Evolutionary conservation across 176 grass and related monocot genomes (phyloP).

Genomic region (Saccharum spontaneum): DNA sequence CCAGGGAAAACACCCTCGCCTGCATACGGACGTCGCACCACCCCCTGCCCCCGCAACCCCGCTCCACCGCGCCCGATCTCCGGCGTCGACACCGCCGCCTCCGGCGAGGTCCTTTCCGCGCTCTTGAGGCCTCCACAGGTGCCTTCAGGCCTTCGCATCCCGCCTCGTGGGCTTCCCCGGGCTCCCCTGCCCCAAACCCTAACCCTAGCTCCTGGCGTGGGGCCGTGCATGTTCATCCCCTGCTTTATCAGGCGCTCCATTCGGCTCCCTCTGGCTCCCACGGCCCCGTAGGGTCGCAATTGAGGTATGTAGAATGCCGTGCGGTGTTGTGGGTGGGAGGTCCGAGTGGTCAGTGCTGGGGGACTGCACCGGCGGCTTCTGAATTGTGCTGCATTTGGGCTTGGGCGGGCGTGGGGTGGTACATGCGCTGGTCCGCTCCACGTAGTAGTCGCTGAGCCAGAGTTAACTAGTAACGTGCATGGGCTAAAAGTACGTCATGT

Average conservation of each 20-base stretch:
- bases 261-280: background rate
- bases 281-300: conserved; percentile 7
- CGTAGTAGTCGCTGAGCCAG: background rate
- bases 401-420: background rate
- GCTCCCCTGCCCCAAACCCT: conserved; percentile 47
- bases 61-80: conserved; percentile 39
- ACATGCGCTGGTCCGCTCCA: background rate
- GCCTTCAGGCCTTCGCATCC: background rate
- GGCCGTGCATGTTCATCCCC: conserved; percentile 34
- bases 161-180: conserved; percentile 8
- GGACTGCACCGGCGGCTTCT: background rate
- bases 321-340: background rate
- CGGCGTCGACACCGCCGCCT: background rate
- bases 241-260: background rate
- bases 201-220: conserved; percentile 55
- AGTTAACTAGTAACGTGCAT: conserved; percentile 1
- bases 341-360: background rate
- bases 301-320: conserved; percentile 14
- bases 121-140: background rate
- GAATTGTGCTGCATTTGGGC: conserved; percentile 46
- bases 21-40: conserved; percentile 36
- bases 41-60: conserved; percentile 14
- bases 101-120: background rate
- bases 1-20: conserved; percentile 24
- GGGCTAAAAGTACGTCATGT: conserved; percentile 11